Percentiles rank a stretch among this genome's conserved stretches.
These are phyloP conservation scores for Fusarium tjaetaba DNA, from an alignment of 2,329 filamentous ascomycete species.

Conservation along the genomic window DNA sequence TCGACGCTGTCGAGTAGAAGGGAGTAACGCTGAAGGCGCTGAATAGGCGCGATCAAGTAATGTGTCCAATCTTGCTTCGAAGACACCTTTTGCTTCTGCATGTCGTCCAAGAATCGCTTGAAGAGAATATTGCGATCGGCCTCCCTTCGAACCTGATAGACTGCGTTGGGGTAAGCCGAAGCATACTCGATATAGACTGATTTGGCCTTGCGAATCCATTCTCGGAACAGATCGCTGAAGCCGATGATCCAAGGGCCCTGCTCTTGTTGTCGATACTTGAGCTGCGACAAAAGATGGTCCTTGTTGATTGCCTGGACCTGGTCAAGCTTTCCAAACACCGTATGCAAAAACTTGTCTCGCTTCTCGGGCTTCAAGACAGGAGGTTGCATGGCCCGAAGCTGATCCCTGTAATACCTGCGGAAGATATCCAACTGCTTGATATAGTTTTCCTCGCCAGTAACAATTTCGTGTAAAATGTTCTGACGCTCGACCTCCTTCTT, in stretches of 20 bases:
- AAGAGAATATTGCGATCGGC: constrained; percentile 87
- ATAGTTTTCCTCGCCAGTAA: constrained; percentile 90
- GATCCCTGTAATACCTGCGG: constrained; percentile 84
- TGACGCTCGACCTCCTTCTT: constrained; percentile 94
- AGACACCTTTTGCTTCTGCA: constrained; percentile 80
- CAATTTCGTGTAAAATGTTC: constrained; percentile 94
- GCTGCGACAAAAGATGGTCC: constrained; percentile 87
- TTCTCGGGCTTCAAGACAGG: constrained; percentile 83
- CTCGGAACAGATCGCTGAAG: constrained; percentile 96
- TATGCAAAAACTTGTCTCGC: constrained; percentile 80
- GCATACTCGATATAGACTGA: constrained; percentile 92
- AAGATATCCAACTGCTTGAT: constrained; percentile 91
- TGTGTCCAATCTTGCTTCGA: constrained; percentile 92
- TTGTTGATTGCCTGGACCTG: constrained; percentile 91
- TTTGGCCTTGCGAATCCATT: constrained; percentile 97
- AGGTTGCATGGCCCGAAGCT: constrained; percentile 76
- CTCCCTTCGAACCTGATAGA: constrained; percentile 85
- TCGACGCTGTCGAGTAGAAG: constrained; percentile 84
- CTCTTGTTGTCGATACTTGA: constrained; percentile 96
- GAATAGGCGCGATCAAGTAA: constrained; percentile 92
- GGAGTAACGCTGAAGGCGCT: constrained; percentile 88
- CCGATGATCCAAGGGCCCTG: constrained; percentile 94
- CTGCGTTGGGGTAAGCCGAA: constrained; percentile 84
- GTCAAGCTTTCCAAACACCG: constrained; percentile 92
- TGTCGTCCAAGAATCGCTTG: constrained; percentile 83